Percentiles rank a stretch among this genome's conserved stretches.
phyloP scores from a whole-genome alignment of 306 rosid genomes.

The Trichosanthes truncata region DNA sequence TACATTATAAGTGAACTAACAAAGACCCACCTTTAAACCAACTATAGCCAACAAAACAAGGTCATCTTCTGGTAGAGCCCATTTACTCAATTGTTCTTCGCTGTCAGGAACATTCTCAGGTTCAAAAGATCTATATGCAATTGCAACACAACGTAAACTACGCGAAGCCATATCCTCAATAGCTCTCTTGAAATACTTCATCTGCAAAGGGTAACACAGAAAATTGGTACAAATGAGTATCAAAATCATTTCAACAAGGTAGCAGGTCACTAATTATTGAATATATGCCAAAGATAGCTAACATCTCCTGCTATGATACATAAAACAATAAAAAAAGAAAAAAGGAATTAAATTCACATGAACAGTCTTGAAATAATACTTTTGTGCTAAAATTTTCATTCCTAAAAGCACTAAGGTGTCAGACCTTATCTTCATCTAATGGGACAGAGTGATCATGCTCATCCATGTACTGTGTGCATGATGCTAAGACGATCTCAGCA shows the following conservation, averaged over 20 bases:
- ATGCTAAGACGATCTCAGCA: slow-evolving; percentile 66
- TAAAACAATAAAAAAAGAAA: neutral
- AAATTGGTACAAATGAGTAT: neutral
- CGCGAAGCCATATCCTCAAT: slow-evolving; percentile 75
- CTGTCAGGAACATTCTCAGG: slow-evolving; percentile 42
- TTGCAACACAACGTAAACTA: slow-evolving; percentile 75
- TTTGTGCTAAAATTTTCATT: neutral
- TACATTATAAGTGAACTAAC: neutral
- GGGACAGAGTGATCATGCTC: slow-evolving; percentile 22
- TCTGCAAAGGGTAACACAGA: slow-evolving; percentile 25
- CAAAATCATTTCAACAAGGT: neutral
- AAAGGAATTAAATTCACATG: neutral
- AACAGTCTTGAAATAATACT: neutral
- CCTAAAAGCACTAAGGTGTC: slow-evolving; percentile 5
- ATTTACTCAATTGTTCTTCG: slow-evolving; percentile 53
- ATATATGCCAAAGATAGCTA: neutral
- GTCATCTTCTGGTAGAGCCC: slow-evolving; percentile 79
- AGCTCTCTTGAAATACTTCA: slow-evolving; percentile 30
- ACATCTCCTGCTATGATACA: neutral
- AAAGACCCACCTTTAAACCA: slow-evolving; percentile 59
- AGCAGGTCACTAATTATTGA: neutral
- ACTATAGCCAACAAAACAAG: slow-evolving; percentile 79
- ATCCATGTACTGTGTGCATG: slow-evolving; percentile 46
- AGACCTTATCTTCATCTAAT: slow-evolving; percentile 72
- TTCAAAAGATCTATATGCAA: slow-evolving; percentile 57